Conservation (phyloP, 352 stramenopile species). For the Aphanomyces stellatus region DNA sequence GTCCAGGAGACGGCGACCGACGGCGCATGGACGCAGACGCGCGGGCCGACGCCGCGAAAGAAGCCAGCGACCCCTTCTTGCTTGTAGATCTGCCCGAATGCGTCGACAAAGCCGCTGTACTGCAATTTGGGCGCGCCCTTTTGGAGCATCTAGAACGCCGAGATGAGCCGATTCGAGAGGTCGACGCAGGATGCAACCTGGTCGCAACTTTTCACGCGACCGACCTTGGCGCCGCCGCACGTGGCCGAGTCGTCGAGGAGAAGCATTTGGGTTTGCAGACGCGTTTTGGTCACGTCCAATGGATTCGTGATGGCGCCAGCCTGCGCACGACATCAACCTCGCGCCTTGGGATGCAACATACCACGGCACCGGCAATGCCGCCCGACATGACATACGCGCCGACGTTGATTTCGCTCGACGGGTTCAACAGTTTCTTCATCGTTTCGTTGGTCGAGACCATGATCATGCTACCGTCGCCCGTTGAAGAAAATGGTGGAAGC, state of each 20-base stretch:
- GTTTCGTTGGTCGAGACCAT: constrained; percentile 98
- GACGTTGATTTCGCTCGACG: constrained; percentile 79
- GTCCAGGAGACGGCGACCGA: constrained; percentile 99
- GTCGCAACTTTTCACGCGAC: neutral
- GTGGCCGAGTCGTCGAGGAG: constrained; percentile 26
- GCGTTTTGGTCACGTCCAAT: constrained; percentile 98
- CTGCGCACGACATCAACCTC: constrained; percentile 20
- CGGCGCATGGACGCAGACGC: constrained; percentile 93
- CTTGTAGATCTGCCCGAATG: constrained; percentile 80
- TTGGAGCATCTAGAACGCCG: constrained; percentile 11
- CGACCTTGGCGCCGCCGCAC: neutral
- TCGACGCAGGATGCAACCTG: neutral
- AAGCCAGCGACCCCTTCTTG: constrained; percentile 92
- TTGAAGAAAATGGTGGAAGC: neutral
- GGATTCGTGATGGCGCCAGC: constrained; percentile 91
- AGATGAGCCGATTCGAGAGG: neutral
- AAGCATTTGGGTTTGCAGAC: constrained; percentile 91
- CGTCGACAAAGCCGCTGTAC: constrained; percentile 65
- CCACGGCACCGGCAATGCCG: constrained; percentile 88
- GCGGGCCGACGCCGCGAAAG: constrained; percentile 91
- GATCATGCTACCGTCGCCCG: constrained; percentile 72
- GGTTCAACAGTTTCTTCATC: constrained; percentile 92
- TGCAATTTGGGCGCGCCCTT: constrained; percentile 45
- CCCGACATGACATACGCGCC: constrained; percentile 89
- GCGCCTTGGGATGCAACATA: no score